phyloP scores from a whole-genome alignment of 345 rosid genomes.

The Syzygium oleosum region DNA sequence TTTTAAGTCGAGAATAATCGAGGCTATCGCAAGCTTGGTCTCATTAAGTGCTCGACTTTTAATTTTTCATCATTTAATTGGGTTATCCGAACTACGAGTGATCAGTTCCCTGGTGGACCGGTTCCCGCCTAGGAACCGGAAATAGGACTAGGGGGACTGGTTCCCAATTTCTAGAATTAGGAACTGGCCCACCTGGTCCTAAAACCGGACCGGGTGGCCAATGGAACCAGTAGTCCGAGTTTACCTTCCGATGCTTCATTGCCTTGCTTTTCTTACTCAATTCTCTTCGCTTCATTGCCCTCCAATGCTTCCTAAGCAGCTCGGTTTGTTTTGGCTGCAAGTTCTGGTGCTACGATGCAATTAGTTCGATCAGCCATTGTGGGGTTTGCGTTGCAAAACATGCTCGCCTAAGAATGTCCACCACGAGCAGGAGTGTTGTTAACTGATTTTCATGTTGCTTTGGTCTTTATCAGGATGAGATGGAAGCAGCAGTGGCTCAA shows the following conservation, averaged over 20 bases:
- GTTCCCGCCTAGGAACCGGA: too few relatives aligned
- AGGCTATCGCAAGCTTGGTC: not conserved
- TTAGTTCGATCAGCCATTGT: not conserved
- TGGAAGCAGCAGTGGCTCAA: not conserved
- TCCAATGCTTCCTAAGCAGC: too few relatives aligned
- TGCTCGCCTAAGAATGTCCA: not conserved
- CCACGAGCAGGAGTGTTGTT: not conserved
- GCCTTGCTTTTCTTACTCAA: not conserved
- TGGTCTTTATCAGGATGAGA: constrained; percentile 26
- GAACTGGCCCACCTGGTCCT: too few relatives aligned
- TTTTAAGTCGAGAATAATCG: not conserved
- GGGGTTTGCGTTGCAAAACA: not conserved
- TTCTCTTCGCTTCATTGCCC: not conserved
- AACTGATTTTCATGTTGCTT: not conserved
- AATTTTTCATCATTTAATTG: not conserved
- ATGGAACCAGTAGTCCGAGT: too few relatives aligned
- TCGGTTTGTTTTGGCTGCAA: not conserved
- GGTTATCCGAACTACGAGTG: not conserved
- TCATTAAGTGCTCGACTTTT: not conserved
- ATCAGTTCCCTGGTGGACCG: too few relatives aligned
- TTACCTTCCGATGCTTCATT: too few relatives aligned
- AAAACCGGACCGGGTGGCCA: too few relatives aligned
- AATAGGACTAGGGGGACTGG: too few relatives aligned
- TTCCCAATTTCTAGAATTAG: too few relatives aligned
- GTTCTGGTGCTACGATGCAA: not conserved